These are phyloP conservation scores for Calonectria pauciramosa DNA, from an alignment of 2,329 filamentous ascomycete genomes.

Conservation along the genomic window DNA sequence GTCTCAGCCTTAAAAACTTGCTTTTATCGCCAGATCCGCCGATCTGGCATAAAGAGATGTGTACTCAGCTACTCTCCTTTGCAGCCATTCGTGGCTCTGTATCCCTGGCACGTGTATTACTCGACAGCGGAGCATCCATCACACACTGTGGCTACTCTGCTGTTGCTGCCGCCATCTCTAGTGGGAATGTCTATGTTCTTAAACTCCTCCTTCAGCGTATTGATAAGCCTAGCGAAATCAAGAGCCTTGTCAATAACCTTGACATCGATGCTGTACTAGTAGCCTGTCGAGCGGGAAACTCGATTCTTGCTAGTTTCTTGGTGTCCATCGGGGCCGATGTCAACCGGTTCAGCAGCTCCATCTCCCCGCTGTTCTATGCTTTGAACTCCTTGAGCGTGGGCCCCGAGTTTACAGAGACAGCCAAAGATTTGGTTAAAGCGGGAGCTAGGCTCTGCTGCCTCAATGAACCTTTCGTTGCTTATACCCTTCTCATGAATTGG, in stretches of 20 bases:
- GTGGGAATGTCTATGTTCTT: neutral
- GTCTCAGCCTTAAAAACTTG: neutral
- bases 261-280: neutral
- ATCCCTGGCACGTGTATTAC: neutral
- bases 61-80: neutral
- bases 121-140: neutral
- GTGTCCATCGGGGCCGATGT: neutral
- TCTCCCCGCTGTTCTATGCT: neutral
- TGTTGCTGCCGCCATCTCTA: neutral
- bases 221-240: neutral
- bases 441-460: neutral
- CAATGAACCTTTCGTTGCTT: neutral
- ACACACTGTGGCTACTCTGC: neutral
- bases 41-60: neutral
- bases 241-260: neutral
- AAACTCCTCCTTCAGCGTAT: neutral
- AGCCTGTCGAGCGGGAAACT: neutral
- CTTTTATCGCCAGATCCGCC: neutral
- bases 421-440: neutral
- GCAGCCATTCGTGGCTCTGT: neutral
- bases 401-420: neutral
- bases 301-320: neutral
- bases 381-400: neutral
- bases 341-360: neutral
- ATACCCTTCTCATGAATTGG: neutral